phyloP scores from a whole-genome alignment of 352 stramenopile species.

The Globisporangium cylindrosporum region DNA sequence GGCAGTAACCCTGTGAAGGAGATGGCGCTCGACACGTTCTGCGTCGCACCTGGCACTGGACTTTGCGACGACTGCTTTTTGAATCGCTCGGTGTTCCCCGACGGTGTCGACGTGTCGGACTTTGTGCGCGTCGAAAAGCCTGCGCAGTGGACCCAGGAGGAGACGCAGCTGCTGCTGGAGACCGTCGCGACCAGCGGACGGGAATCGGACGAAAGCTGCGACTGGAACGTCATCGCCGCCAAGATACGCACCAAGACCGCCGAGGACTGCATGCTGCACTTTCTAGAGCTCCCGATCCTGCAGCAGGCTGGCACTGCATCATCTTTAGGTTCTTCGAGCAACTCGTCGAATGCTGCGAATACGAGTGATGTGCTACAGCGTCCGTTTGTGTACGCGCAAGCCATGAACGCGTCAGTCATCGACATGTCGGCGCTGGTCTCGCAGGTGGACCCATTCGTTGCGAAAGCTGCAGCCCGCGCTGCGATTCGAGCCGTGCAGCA shows the following conservation, averaged over 20 bases:
- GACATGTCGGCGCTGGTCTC: slow-evolving; percentile 53
- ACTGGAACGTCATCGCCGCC: slow-evolving; percentile 77
- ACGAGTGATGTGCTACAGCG: slow-evolving; percentile 20
- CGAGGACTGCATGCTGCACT: slow-evolving; percentile 77
- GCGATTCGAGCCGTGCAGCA: slow-evolving; percentile 59
- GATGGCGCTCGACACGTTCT: slow-evolving; percentile 43
- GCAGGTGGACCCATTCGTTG: slow-evolving; percentile 65
- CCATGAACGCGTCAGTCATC: slow-evolving; percentile 50
- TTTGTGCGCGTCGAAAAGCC: slow-evolving; percentile 41
- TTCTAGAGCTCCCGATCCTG: slow-evolving; percentile 69
- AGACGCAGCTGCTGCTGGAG: slow-evolving; percentile 46
- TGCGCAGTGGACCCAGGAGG: slow-evolving; percentile 41
- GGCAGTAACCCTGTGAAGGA: slow-evolving; percentile 28
- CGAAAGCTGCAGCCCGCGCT: slow-evolving; percentile 64
- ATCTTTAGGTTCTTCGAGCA: not conserved
- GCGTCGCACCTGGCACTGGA: slow-evolving; percentile 47
- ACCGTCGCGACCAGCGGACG: slow-evolving; percentile 34
- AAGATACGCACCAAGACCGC: slow-evolving; percentile 67
- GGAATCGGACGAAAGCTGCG: slow-evolving; percentile 39
- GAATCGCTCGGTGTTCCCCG: slow-evolving; percentile 44
- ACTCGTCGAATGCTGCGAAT: not conserved
- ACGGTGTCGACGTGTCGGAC: slow-evolving; percentile 55
- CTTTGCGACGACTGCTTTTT: slow-evolving; percentile 72
- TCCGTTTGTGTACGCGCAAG: slow-evolving; percentile 43
- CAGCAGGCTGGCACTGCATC: slow-evolving; percentile 17